Conservation (phyloP, 2,329 filamentous ascomycete species). For the Esteya vermicola region DNA sequence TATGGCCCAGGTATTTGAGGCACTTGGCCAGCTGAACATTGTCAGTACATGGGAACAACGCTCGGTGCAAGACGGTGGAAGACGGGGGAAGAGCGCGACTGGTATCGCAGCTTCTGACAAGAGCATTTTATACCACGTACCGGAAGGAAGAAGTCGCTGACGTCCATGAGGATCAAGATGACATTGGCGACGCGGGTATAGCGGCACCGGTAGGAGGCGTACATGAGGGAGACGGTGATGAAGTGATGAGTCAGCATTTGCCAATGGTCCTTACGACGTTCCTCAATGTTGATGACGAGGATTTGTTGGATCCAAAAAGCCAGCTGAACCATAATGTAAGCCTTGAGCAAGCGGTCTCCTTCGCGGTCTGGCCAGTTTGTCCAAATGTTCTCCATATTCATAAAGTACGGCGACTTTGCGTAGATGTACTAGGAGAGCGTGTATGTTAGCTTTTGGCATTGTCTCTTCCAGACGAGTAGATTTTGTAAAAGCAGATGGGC, state of each 20-base stretch:
- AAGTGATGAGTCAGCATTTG: slow-evolving; percentile 96
- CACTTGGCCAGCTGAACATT: slow-evolving; percentile 69
- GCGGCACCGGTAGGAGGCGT: slow-evolving; percentile 72
- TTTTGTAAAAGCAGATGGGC: neutral
- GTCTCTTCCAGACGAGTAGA: neutral
- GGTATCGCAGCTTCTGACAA: too few species aligned
- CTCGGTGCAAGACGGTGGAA: neutral
- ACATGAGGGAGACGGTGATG: slow-evolving; percentile 70
- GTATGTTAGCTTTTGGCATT: too few species aligned
- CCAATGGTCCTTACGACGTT: slow-evolving; percentile 83
- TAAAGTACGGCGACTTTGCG: slow-evolving; percentile 61
- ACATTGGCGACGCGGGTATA: slow-evolving; percentile 78
- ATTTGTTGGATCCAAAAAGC: slow-evolving; percentile 93
- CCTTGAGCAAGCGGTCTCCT: slow-evolving; percentile 61
- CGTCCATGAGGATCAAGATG: slow-evolving; percentile 84
- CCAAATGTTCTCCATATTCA: slow-evolving; percentile 70
- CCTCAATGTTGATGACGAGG: slow-evolving; percentile 86
- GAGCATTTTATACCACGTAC: slow-evolving; percentile 46
- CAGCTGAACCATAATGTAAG: slow-evolving; percentile 81
- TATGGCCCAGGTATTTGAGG: slow-evolving; percentile 75
- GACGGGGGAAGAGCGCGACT: neutral
- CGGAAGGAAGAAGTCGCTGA: slow-evolving; percentile 77
- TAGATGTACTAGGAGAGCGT: slow-evolving; percentile 68
- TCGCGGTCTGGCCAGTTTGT: slow-evolving; percentile 70
- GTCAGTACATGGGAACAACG: neutral